phyloP scores from a whole-genome alignment of 768 basidiomycete genomes.

The Rhodosporidiobolus sp. region DNA sequence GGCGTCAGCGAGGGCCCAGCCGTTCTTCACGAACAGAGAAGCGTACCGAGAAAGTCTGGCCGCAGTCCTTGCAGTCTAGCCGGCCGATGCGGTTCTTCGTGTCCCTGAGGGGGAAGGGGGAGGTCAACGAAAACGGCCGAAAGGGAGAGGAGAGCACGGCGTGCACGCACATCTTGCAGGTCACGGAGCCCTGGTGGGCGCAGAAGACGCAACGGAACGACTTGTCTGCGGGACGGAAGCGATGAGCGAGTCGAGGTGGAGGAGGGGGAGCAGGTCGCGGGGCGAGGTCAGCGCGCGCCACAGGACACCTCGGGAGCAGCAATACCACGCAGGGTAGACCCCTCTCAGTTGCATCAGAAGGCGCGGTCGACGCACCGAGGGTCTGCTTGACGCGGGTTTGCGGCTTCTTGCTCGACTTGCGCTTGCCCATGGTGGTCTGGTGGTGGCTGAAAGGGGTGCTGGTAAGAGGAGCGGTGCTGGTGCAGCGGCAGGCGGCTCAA shows the following conservation, averaged over 20 bases:
- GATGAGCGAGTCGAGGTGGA: not conserved
- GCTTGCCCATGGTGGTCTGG: conserved; percentile 19
- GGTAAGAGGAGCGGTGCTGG: too few relatives aligned
- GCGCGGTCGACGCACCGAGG: conserved; percentile 11
- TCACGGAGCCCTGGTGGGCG: conserved; percentile 39
- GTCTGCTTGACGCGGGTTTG: conserved; percentile 15
- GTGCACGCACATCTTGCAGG: conserved; percentile 39
- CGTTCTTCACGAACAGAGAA: too few relatives aligned
- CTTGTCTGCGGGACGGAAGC: conserved; percentile 26
- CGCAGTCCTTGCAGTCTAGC: conserved; percentile 44
- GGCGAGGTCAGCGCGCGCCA: too few relatives aligned
- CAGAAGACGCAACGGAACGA: conserved; percentile 42
- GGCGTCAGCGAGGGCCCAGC: too few relatives aligned
- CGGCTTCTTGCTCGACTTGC: conserved; percentile 31
- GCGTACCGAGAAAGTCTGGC: conserved; percentile 34
- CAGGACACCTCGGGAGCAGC: too few relatives aligned
- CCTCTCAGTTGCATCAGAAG: not conserved
- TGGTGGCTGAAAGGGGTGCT: not conserved
- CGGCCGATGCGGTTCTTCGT: conserved; percentile 29
- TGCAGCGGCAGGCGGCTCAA: too few relatives aligned
- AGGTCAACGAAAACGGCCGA: not conserved
- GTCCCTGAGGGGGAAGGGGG: conserved; percentile 16
- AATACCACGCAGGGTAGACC: too few relatives aligned
- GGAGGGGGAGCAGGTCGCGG: not conserved
- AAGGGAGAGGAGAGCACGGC: too few relatives aligned